Base-by-base conservation (phyloP, 306 rosid genomes). In the Senna tora region DNA sequence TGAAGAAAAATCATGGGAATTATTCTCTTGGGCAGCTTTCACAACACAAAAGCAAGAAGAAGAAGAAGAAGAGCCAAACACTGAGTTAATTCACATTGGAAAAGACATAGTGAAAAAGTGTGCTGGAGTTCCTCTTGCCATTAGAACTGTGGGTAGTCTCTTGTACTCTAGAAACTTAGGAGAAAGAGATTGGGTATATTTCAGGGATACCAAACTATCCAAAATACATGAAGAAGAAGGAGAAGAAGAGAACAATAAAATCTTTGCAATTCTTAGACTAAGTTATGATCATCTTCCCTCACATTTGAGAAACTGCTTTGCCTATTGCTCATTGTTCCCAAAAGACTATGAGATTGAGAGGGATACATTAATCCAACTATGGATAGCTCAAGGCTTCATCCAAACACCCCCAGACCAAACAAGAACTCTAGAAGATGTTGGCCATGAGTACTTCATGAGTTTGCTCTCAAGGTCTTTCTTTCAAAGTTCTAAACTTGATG, bases 321-420 rank as follows among this genome's bases (percentile, higher is more conserved):
- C 72, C 1, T 76, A 59, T 60, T 76, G 70, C 21, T 33, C 61
- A 0, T 58, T 76, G 20, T 49, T 76, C 17, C 75, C 81, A 0
- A 70, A 62, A 15, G 72, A 77, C 62, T 32, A 38, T 9, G 36
- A 46, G 51, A 61, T 77, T 28, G 8, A 38, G 3, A 63, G 45
- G 28, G 9, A 62, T 17, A 46, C 7, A 15, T 7, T 70, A 14
- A 70, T 77, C 21, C 72, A 12, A 7, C 21, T 60, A 5, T 79
- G 79, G 72, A 16, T 55, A n/a, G 53, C 53, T n/a, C 53, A 47
- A 47, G 9, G 53, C 2, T 47, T 47, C 2, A 6, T 47, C 15
- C 9, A 38, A 65, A 34, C n/a, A 20, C 16, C n/a, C 9, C 16
- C 3, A 28, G 8, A 25, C n/a, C 56, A 43, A 14, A 17, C 9